Evolutionary conservation across 2,329 filamentous ascomycete genomes (phyloP), one percentile per base, ranked within the genome.

Genomic region (Sclerotinia minor): DNA sequence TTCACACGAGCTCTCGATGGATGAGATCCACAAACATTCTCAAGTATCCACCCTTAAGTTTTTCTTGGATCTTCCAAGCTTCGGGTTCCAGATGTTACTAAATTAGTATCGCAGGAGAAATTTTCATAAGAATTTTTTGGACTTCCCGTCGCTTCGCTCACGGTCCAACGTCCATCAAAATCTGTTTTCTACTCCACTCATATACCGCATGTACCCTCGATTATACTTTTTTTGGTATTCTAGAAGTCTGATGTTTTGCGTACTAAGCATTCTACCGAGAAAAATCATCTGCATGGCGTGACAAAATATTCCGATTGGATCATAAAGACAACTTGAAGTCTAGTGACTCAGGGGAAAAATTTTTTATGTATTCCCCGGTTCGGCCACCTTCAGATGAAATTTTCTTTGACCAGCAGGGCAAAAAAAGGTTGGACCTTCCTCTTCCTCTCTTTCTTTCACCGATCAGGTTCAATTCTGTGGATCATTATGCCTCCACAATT

Each of bases 271-370:
- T 60, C 44, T 49, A 61, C 44, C 58, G 58, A 61, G 58, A 61
- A 61, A 60, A 61, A 61, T 29, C 29, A 21, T 35, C n/a, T 17
- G 29, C 29, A 26, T 61, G 58, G 58, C 44, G 58, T 61, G 58
- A 61, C 29, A 50, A 38, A 61, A 61, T 50, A 32, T 50, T 50
- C 58, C 58, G 58, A 61, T 61, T 61, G 58, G 58, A 61, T 50
- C 45, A 26, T 38, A 24, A 35, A 35, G 44, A 24, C 21, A n/a
- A 26, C 55, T 32, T 29, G 24, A 15, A 32, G 19, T 59, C 41
- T 45, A 59, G 29, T 45, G 57, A 59, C 57, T 59, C 38, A 60
- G 57, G 57, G 41, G 41, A n/a, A 60, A 2, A 60, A 41, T n/a
- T 8, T n/a, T 8, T 7, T 17, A 32, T 47, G 47, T 32, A 19